phyloP scores from a whole-genome alignment of 768 basidiomycete species.

The Candolleomyces eurysporus region DNA sequence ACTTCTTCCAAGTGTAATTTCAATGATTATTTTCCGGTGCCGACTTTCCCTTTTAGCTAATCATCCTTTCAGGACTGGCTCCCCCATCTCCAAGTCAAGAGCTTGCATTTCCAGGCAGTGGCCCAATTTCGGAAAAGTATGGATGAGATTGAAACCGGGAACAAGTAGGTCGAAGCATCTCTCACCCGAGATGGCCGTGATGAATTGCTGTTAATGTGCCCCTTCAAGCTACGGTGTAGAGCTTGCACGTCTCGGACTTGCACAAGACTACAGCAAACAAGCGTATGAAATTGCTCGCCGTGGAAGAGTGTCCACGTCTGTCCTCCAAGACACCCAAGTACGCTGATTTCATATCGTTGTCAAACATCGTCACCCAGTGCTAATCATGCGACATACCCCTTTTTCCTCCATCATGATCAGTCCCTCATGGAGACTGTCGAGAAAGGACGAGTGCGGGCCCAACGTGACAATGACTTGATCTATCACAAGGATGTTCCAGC shows the following conservation, averaged over 20 bases:
- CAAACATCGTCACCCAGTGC: background rate
- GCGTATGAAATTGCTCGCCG: conserved; percentile 68
- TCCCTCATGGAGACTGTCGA: conserved; percentile 73
- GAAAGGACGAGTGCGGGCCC: conserved; percentile 64
- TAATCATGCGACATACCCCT: too few relatives aligned
- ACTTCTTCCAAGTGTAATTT: conserved; percentile 53
- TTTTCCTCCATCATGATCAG: conserved; percentile 38
- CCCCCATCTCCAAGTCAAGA: conserved; percentile 79
- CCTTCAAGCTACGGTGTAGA: conserved; percentile 79
- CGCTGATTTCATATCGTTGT: conserved; percentile 8
- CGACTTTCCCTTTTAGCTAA: background rate
- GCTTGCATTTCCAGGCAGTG: conserved; percentile 83
- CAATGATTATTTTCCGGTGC: conserved; percentile 1
- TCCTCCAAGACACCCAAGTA: conserved; percentile 81
- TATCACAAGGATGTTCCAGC: conserved; percentile 89
- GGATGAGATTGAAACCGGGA: conserved; percentile 71
- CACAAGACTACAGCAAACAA: conserved; percentile 64
- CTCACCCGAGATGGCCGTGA: background rate
- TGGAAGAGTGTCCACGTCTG: conserved; percentile 56
- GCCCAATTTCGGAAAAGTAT: conserved; percentile 86
- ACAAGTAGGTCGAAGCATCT: conserved; percentile 48
- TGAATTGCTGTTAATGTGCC: conserved; percentile 1
- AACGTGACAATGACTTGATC: conserved; percentile 92
- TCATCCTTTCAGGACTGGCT: conserved; percentile 61
- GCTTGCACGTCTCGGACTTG: conserved; percentile 72